Evolutionary conservation across 23 red algal species (phyloP), one percentile per base, ranked within the genome.

Genomic region (Agarophyton chilense): DNA sequence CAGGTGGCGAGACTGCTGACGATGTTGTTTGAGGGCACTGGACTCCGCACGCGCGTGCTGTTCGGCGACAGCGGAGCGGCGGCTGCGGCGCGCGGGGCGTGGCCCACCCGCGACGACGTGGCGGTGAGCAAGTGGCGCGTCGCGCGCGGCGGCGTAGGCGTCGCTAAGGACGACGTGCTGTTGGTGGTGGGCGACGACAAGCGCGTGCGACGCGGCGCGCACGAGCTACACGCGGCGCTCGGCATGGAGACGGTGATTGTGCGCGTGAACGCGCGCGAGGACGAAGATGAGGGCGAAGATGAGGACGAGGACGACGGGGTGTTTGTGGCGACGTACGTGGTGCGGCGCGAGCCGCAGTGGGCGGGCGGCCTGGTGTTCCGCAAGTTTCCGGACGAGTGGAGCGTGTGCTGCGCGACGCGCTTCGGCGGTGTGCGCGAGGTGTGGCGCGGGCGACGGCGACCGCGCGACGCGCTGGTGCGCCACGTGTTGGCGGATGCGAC

Each of bases 331-430:
- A 70, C 78, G 6, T 78, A 78, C 26, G 29, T 78, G 35, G 36
- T 55, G 35, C 32, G 64, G 7, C 22, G 25, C 28, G 52, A 29
- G 29, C 35, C 18, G 45, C 19, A 40, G 10, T 73, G 83, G 38
- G 52, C 26, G 13, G 70, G 84, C 21, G 83, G 66, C 9, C 19
- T 89, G 51, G 19, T 89, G 53, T 89, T 89, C 73, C 67, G 84
- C n/a, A 65, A 60, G 54, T 77, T 61, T 78, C 84, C 84, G 50
- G 2, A 78, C 51, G 65, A 72, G 1, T 72, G 65, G 65, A 44
- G 34, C 39, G 65, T 72, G 16, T 72, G 65, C 42, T 34, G 65
- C 65, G 65, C 5, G 35, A 43, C 65, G 34, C 65, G 65, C 11
- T 72, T 72, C 21, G 65, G 65, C 35, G 1, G 12, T 1, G 17